Base-by-base conservation (phyloP, 306 rosid genomes). In the Macrotyloma uniflorum region DNA sequence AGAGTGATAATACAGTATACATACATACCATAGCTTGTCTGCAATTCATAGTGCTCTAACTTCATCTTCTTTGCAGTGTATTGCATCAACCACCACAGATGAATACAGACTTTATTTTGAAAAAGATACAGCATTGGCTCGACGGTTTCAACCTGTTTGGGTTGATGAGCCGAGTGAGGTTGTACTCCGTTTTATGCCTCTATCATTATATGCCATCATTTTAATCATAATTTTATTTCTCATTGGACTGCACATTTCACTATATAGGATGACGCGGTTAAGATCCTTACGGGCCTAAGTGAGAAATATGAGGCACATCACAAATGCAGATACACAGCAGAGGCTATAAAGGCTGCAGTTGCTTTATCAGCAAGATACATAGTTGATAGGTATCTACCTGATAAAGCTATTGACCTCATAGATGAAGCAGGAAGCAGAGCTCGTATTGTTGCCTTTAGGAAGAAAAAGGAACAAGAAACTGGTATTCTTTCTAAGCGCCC, bases 401-500 rank as follows among this genome's bases (percentile, higher is more conserved):
- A 95, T 83, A 95, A 95, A 90, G 98, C 98, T 79, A 89, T 92
- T 74, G 98, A 92, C 85, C 94, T 95, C 77, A 87, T 95, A 73
- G 98, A 95, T 74, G 98, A 95, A 83, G 98, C 98, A 2, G 98
- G 98, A 83, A 92, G 97, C 78, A 90, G 91, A 79, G 98, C 94
- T 88, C 85, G 87, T 72, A 95, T 95, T 72, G 96, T 89, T 75
- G 88, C 91, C 77, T 90, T 83, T 70, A 90, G 74, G 87, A 85
- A 69, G 84, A 94, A 80, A 86, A 90, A 72, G 80, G 90, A 90
- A 73, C 81, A 84, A 74, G 85, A 84, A 69, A 68, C 72, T 76
- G 54, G 86, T 74, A 76, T 95, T 75, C 93, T 90, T 79, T 88
- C 90, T 16, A 87, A 88, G 85, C 66, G 81, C 54, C 94, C 92